Evolutionary conservation across 805 yeast species (phyloP).

Genomic region (Kodamaea lidongshanica): DNA sequence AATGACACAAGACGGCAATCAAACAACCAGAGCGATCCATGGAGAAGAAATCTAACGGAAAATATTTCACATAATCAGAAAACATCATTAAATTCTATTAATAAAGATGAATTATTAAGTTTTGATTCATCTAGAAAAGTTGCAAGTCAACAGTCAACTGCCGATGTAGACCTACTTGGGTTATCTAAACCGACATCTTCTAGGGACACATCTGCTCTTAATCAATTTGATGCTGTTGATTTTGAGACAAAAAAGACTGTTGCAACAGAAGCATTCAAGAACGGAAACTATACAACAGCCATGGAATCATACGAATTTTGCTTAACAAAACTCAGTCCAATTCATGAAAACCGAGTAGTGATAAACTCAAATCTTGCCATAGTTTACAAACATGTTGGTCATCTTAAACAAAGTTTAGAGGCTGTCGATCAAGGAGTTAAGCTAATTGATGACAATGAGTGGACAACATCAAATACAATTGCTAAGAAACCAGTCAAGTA

Average conservation of each 20-base stretch:
- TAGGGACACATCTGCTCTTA: slow-evolving; percentile 19
- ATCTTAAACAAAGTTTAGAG: slow-evolving; percentile 11
- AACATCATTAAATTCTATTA: too few species aligned
- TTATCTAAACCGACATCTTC: slow-evolving; percentile 10
- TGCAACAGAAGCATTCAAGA: slow-evolving; percentile 60
- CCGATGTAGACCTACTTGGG: slow-evolving; percentile 25
- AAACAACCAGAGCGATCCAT: too few species aligned
- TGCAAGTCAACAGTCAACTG: too few species aligned
- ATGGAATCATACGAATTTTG: slow-evolving; percentile 51
- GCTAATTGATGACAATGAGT: slow-evolving; percentile 24
- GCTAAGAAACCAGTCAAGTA: slow-evolving; percentile 52
- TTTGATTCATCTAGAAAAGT: too few species aligned
- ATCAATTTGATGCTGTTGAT: slow-evolving; percentile 36
- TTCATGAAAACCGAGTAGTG: slow-evolving; percentile 61
- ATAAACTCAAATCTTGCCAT: slow-evolving; percentile 69
- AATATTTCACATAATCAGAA: too few species aligned
- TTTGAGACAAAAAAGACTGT: slow-evolving; percentile 44
- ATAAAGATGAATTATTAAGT: too few species aligned
- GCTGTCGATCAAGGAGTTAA: slow-evolving; percentile 41
- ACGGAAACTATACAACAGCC: slow-evolving; percentile 79
- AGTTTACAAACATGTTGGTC: slow-evolving; percentile 12
- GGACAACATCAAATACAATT: slow-evolving; percentile 25
- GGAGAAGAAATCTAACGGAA: too few species aligned
- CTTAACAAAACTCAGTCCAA: slow-evolving; percentile 46
- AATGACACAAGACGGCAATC: too few species aligned